Conservation (phyloP, 306 rosid genomes). For the Astragalus membranaceus region DNA sequence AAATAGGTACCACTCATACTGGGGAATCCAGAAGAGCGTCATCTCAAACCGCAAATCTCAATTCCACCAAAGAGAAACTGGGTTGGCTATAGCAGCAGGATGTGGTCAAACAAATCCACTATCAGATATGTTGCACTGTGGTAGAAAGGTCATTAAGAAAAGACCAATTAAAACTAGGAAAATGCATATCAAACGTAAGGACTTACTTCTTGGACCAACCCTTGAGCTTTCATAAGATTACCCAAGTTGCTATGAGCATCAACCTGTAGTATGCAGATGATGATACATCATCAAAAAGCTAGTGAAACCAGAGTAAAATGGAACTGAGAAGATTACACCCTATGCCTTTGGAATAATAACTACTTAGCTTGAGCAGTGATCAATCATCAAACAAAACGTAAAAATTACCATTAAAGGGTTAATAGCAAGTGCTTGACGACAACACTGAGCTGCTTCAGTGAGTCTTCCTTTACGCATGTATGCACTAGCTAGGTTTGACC, state of each 20-base stretch:
- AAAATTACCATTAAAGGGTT: constrained; percentile 78
- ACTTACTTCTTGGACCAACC: constrained; percentile 88
- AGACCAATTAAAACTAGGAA: neutral
- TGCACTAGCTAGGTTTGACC: constrained; percentile 97
- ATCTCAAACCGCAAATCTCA: constrained; percentile 12
- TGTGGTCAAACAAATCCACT: constrained; percentile 17
- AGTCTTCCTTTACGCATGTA: constrained; percentile 98
- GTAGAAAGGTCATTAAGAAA: neutral
- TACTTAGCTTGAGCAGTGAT: neutral
- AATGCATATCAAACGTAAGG: constrained; percentile 3
- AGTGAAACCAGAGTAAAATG: neutral
- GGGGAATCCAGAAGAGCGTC: constrained; percentile 18
- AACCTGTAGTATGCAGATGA: constrained; percentile 23
- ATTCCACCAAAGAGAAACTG: constrained; percentile 12
- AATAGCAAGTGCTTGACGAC: constrained; percentile 94
- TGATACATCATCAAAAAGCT: neutral
- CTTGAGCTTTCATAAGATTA: constrained; percentile 52
- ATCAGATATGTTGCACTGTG: constrained; percentile 1
- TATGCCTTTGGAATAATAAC: neutral
- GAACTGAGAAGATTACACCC: neutral
- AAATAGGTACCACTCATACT: constrained; percentile 19
- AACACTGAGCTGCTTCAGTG: constrained; percentile 92
- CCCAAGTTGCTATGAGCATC: constrained; percentile 55
- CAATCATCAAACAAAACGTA: neutral
- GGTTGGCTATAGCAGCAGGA: neutral